Conservation (phyloP, 2,329 filamentous ascomycete species). For the Phyllosticta ampelicida region DNA sequence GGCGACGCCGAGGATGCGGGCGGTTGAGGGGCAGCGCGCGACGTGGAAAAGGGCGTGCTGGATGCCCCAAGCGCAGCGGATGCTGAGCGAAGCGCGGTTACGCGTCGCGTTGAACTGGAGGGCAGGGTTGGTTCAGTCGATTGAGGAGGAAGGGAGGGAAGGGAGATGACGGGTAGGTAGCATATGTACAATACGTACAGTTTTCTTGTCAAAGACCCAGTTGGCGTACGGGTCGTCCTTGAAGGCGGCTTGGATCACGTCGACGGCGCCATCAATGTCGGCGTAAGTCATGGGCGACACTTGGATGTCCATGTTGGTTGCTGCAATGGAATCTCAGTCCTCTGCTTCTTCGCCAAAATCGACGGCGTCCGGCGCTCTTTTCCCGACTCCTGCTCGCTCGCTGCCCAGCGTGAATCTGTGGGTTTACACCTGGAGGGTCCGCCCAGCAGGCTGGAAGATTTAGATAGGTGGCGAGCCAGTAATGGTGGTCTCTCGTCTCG, state of each 20-base stretch:
- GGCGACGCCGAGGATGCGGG: constrained; percentile 54
- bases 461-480: no score
- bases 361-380: no score
- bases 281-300: constrained; percentile 44
- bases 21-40: constrained; percentile 45
- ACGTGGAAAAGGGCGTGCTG: constrained; percentile 59
- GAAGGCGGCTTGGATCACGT: constrained; percentile 57
- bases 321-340: neutral
- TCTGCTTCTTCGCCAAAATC: no score
- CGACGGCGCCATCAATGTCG: constrained; percentile 54
- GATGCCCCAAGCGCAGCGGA: constrained; percentile 61
- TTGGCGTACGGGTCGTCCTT: constrained; percentile 55
- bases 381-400: no score
- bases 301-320: constrained; percentile 35
- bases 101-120: constrained; percentile 47
- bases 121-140: neutral
- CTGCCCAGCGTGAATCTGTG: no score
- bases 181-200: constrained; percentile 33
- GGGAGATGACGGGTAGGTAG: neutral
- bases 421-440: no score
- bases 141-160: neutral
- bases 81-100: constrained; percentile 52
- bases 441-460: no score
- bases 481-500: no score
- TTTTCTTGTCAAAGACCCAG: constrained; percentile 52